These are phyloP conservation scores for Ambrosiella xylebori DNA, from an alignment of 2,329 filamentous ascomycete genomes.

Conservation along the genomic window DNA sequence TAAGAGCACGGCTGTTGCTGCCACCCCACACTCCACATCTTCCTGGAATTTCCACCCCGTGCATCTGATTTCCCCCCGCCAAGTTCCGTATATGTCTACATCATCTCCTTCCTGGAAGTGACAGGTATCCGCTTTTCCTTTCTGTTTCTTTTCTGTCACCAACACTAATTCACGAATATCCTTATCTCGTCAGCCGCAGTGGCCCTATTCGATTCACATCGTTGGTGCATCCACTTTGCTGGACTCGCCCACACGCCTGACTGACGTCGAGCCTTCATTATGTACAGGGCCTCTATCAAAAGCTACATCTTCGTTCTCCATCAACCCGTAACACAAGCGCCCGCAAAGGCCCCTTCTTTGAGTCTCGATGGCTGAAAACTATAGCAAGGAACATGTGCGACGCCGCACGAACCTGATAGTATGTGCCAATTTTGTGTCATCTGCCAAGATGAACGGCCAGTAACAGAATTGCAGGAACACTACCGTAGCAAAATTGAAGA, in stretches of 20 bases:
- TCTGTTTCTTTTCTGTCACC: too few relatives aligned
- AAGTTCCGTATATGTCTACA: too few relatives aligned
- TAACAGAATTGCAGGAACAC: conserved; percentile 52
- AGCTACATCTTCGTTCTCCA: not conserved
- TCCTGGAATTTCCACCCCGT: too few relatives aligned
- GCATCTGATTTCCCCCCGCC: too few relatives aligned
- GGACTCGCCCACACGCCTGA: not conserved
- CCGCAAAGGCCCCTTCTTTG: not conserved
- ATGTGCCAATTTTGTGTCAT: not conserved
- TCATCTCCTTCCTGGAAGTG: too few relatives aligned
- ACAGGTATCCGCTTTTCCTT: too few relatives aligned
- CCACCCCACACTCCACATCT: too few relatives aligned
- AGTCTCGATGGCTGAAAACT: not conserved
- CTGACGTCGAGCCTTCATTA: not conserved
- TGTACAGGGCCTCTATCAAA: not conserved
- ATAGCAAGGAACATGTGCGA: not conserved
- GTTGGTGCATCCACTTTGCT: not conserved
- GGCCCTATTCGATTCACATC: not conserved
- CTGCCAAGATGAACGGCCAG: not conserved
- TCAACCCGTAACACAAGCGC: not conserved
- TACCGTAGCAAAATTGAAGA: too few relatives aligned
- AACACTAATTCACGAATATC: too few relatives aligned
- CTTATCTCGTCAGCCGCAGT: too few relatives aligned
- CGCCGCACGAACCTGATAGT: not conserved
- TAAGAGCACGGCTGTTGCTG: too few relatives aligned